These are phyloP conservation scores for Magnusiomyces tetraspermus DNA, from an alignment of 1,139 yeast species.

Conservation along the genomic window DNA sequence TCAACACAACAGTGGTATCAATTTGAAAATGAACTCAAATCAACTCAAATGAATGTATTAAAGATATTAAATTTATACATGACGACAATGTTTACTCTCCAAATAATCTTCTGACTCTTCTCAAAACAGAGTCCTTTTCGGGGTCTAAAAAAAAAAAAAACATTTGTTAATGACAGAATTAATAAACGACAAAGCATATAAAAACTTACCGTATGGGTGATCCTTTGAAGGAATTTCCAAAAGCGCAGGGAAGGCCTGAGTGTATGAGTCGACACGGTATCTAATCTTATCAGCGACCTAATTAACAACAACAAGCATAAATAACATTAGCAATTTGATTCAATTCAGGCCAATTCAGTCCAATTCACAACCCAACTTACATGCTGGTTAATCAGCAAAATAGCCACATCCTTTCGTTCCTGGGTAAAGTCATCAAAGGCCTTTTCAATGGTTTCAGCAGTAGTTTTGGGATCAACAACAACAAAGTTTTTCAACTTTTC, in stretches of 20 bases:
- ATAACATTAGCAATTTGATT: neutral
- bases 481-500: slow-evolving; percentile 71
- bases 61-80: too few species aligned
- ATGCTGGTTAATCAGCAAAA: slow-evolving; percentile 85
- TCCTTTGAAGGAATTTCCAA: slow-evolving; percentile 97
- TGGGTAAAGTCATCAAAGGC: slow-evolving; percentile 69
- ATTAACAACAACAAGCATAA: neutral
- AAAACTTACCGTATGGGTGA: slow-evolving; percentile 64
- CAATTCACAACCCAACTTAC: too few species aligned
- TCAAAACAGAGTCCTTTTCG: slow-evolving; percentile 89
- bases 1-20: too few species aligned
- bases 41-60: too few species aligned
- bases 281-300: slow-evolving; percentile 79
- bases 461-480: slow-evolving; percentile 72
- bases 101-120: slow-evolving; percentile 87
- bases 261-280: slow-evolving; percentile 67
- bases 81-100: slow-evolving; percentile 49
- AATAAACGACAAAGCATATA: slow-evolving; percentile 1
- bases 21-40: too few species aligned
- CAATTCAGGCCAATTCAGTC: neutral
- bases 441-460: slow-evolving; percentile 62
- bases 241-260: slow-evolving; percentile 92
- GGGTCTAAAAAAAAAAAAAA: slow-evolving; percentile 44
- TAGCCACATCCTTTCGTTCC: slow-evolving; percentile 83
- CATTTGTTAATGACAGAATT: neutral